phyloP scores from a whole-genome alignment of 495 filamentous ascomycete species.

The Penicillium cataractarum region DNA sequence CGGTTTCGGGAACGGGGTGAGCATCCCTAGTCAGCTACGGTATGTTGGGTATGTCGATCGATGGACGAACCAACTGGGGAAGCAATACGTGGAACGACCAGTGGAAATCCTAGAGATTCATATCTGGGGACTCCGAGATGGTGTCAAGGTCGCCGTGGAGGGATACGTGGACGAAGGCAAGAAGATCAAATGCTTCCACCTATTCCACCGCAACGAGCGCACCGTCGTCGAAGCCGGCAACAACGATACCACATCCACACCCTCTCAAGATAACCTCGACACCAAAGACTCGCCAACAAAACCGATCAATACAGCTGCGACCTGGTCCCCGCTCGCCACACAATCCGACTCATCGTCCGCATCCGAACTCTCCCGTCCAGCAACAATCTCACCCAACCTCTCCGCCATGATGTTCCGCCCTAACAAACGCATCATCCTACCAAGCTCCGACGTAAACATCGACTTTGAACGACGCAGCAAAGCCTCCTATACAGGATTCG shows the following conservation, averaged over 20 bases:
- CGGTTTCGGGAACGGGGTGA: constrained; percentile 87
- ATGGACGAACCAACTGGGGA: constrained; percentile 72
- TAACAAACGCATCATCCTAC: constrained; percentile 62
- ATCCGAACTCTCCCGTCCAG: constrained; percentile 8
- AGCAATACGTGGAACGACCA: constrained; percentile 79
- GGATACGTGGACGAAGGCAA: constrained; percentile 87
- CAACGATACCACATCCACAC: constrained; percentile 7
- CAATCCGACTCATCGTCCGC: constrained; percentile 27
- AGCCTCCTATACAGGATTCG: constrained; percentile 70
- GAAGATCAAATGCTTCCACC: constrained; percentile 81
- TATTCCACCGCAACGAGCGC: constrained; percentile 73
- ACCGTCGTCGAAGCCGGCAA: constrained; percentile 63
- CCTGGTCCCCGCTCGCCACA: constrained; percentile 17
- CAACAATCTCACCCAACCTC: constrained; percentile 22
- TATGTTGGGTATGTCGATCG: constrained; percentile 90
- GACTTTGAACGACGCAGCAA: constrained; percentile 82
- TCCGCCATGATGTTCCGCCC: constrained; percentile 80
- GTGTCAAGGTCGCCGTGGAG: constrained; percentile 84
- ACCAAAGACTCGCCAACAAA: constrained; percentile 3
- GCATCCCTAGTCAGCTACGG: constrained; percentile 86
- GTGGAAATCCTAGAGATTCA: constrained; percentile 89
- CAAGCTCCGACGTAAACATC: constrained; percentile 86
- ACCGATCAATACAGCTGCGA: constrained; percentile 15
- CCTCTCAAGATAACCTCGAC: constrained; percentile 7
- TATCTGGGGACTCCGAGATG: constrained; percentile 84